Percentiles rank a stretch among this genome's conserved stretches.
Evolutionary conservation across 164 flowering plant species (phyloP).

Genomic region (Umbellularia californica): DNA sequence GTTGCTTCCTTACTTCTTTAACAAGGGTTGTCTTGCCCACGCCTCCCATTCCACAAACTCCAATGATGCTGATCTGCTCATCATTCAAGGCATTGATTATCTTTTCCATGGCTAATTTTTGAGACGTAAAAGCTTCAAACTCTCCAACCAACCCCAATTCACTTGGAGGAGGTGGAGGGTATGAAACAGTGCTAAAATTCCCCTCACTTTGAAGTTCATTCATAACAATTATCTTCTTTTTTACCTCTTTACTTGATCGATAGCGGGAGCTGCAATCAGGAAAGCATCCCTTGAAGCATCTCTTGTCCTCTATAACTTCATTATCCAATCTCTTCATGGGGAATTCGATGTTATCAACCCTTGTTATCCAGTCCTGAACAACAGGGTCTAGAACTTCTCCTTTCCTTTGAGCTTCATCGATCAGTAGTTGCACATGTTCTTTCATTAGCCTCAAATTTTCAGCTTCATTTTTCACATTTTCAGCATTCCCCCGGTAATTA

Average conservation of each 20-base stretch:
- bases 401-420: not conserved
- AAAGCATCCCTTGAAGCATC: not conserved
- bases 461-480: not conserved
- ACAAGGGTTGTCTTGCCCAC: conserved; percentile 10
- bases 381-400: not conserved
- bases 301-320: not conserved
- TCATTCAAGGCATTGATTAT: conserved; percentile 2
- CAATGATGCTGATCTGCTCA: conserved; percentile 2
- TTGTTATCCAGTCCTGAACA: conserved; percentile 1
- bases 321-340: not conserved
- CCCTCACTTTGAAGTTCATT: not conserved
- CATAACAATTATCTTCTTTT: not conserved
- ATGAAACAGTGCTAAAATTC: conserved; percentile 1
- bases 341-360: not conserved
- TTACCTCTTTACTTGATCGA: not conserved
- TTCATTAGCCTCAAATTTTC: not conserved
- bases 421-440: not conserved
- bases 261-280: not conserved
- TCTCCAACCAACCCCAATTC: not conserved
- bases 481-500: not conserved
- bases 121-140: conserved; percentile 1
- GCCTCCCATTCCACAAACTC: conserved; percentile 8
- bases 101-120: not conserved
- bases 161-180: not conserved
- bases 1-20: conserved; percentile 7